Evolutionary conservation across 306 rosid species (phyloP), one percentile per base, ranked within the genome.

Genomic region (Acacia confusa): DNA sequence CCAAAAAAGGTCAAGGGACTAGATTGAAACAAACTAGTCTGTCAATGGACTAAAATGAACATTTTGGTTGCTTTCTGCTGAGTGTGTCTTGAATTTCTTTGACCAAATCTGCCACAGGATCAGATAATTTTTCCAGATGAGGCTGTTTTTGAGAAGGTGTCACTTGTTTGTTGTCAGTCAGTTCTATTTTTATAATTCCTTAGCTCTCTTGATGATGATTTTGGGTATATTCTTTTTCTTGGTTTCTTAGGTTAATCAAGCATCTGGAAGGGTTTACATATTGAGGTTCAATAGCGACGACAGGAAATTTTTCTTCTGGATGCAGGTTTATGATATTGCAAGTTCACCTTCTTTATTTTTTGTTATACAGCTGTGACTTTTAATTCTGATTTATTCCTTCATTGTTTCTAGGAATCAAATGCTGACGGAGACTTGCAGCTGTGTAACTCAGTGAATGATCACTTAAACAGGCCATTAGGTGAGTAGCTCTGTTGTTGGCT

Each of bases 101-200:
- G 81, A 95, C 87, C 72, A 65, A 66, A 78, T 73, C 53, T 81
- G 76, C 84, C 77, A 75, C 82, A 95, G 98, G 97, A 95, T 85
- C 98, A 95, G 81, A 95, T 95, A 82, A 83, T 95, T 69, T 92
- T 95, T 87, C 98, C 98, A 22, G 92, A 89, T 38, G 98, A 95
- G 85, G 98, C 98, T 76, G 81, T 87, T 84, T 92, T 95, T 82
- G 98, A 92, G 87, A 90, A 95, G 98, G 98, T 92, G 87, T 64
- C 57, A 47, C 53, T 7, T 8, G 52, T 63, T 85, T 83, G 19
- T 83, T 22, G 8, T 77, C 40, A 67, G 76, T 73, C 19, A 36
- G 20, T 80, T 77, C 77, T 60, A 41, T 57, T 0, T 81, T 80
- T 57, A 61, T 70, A 44, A 38, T 82, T 48, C 36, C 40, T 75